Base-by-base conservation (phyloP, 768 basidiomycete genomes). In the Pisolithus tinctorius region DNA sequence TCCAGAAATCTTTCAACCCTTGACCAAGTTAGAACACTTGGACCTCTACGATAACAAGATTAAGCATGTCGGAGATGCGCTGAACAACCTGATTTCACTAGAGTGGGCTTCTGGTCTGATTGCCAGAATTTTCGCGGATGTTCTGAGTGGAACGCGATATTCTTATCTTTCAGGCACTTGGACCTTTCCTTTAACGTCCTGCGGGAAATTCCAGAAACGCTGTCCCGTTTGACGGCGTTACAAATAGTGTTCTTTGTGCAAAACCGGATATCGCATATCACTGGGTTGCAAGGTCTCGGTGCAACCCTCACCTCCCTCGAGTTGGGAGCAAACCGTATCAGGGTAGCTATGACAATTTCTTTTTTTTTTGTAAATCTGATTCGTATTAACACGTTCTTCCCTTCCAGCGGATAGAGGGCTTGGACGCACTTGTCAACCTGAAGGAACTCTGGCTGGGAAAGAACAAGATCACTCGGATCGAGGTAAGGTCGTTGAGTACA, bases 361-460 rank as follows among this genome's bases (percentile, higher is more conserved):
- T 14, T 45, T 13, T 45, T 13, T 26, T 47, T 52, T 25, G 23
- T 3, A 37, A 17, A 14, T 16, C 29, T 16, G 4, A 27, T 9
- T 16, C 16, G 14, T 11, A 17, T 29, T 14, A 23, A 47, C 54
- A 17, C 6, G 20, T 11, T 40, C 4, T 57, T 50, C 7, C 9
- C 52, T n/a, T 29, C 9, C 54, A 96, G 93, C 80, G 76, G 72
- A 95, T 99, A 51, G 91, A 97, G 65, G 85, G 86, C 38, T 68
- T 98, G 4, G 89, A 90, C 10, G 74, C 79, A 1, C 71, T 96
- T 37, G 79, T 84, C 1, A 88, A 86, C 57, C 72, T 99, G 9
- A 90, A 93, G 58, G 93, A 97, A 60, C 73, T 99, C 3, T 98
- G 95, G 93, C 70, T 98, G 3, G 96, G 96, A 7, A 99, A 99